Conservation (phyloP, 352 stramenopile genomes). For the Plasmopara halstedii region DNA sequence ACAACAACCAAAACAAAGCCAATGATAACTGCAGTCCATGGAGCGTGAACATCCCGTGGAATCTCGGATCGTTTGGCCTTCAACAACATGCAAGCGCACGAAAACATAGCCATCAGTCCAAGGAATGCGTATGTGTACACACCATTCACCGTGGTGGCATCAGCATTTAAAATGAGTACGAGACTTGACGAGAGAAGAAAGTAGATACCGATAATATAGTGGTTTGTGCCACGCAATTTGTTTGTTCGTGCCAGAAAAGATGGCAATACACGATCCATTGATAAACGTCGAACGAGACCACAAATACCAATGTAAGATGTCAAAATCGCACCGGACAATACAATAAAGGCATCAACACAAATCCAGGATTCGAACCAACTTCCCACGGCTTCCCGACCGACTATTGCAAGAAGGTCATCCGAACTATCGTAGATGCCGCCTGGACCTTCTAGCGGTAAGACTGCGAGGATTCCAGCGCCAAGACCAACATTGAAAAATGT, state of each 20-base stretch:
- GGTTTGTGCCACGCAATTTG: constrained; percentile 45
- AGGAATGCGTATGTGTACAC: constrained; percentile 87
- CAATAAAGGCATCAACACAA: constrained; percentile 76
- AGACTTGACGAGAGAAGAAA: constrained; percentile 55
- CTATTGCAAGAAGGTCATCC: constrained; percentile 52
- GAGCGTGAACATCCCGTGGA: constrained; percentile 48
- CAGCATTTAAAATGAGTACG: constrained; percentile 59
- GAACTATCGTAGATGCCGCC: constrained; percentile 42
- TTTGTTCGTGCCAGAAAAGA: constrained; percentile 43
- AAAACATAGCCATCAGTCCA: constrained; percentile 77
- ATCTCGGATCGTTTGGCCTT: constrained; percentile 79
- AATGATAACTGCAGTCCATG: constrained; percentile 32
- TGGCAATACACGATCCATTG: constrained; percentile 52
- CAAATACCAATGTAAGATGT: constrained; percentile 79
- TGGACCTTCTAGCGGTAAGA: constrained; percentile 45
- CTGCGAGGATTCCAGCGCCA: constrained; percentile 37
- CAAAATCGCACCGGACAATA: constrained; percentile 74
- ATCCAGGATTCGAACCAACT: constrained; percentile 43
- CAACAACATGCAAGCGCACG: constrained; percentile 70
- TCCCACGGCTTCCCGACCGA: constrained; percentile 34
- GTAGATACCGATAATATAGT: constrained; percentile 69
- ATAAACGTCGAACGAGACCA: constrained; percentile 64
- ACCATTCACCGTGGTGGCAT: constrained; percentile 62
- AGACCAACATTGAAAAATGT: constrained; percentile 19
- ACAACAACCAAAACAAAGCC: constrained; percentile 37